These are phyloP conservation scores for Styphnolobium japonicum DNA, from an alignment of 306 rosid genomes.

Conservation along the genomic window DNA sequence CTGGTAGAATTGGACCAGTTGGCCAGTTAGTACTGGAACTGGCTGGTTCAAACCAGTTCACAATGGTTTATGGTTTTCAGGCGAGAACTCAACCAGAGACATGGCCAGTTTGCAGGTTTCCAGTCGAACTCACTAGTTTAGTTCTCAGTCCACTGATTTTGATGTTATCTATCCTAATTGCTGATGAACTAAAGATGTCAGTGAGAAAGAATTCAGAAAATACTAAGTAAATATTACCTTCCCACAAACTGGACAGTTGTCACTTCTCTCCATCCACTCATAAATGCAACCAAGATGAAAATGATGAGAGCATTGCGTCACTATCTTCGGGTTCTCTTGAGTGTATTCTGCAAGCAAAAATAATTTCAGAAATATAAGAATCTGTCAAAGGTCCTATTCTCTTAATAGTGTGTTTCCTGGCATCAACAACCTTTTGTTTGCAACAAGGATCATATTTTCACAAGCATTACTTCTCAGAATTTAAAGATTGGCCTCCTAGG, in stretches of 20 bases:
- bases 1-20: not conserved
- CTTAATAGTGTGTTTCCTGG: constrained; percentile 1
- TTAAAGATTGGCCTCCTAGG: not conserved
- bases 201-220: constrained; percentile 15
- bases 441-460: constrained; percentile 16
- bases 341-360: constrained; percentile 66
- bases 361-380: constrained; percentile 20
- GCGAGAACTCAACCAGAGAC: not conserved
- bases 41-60: not conserved
- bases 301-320: constrained; percentile 92
- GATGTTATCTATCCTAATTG: not conserved
- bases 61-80: not conserved
- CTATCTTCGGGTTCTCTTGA: constrained; percentile 85
- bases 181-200: not conserved
- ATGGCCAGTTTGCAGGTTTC: not conserved
- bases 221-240: constrained; percentile 54
- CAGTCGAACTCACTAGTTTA: not conserved
- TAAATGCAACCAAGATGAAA: constrained; percentile 97
- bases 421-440: constrained; percentile 18
- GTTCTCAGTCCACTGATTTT: not conserved
- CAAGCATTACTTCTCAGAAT: not conserved
- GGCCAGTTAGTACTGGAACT: not conserved
- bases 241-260: constrained; percentile 98
- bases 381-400: not conserved
- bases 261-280: constrained; percentile 99